Evolutionary conservation across 2,329 filamentous ascomycete genomes (phyloP), one percentile per base, ranked within the genome.

Genomic region (Monosporascus ibericus): DNA sequence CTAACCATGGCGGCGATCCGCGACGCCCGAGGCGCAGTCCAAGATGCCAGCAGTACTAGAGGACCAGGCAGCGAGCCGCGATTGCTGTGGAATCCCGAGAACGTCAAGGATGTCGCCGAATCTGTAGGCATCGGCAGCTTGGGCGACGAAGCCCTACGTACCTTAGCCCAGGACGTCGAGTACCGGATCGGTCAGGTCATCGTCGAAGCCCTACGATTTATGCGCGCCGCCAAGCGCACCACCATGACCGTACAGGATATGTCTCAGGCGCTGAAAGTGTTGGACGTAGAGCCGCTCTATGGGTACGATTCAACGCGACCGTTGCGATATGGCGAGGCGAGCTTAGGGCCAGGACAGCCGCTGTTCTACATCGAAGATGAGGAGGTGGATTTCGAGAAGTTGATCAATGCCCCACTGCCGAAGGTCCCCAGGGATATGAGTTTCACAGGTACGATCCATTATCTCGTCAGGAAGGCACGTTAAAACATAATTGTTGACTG

Each of bases 361-460:
- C 75, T 99, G 22, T 99, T 92, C 72, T 99, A 99, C 68, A 88
- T 99, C 38, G 94, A 99, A 66, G 94, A 99, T 68, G 94, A 99
- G 67, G 94, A 99, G 75, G 87, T 97, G 51, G 94, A 99, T 71
- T 97, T 99, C 67, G 94, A 99, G 75, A 97, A 97, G 76, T 77
- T 99, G 60, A 96, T 99, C 68, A 99, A 99, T 73, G 91, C 91
- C 58, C 90, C 94, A 5, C 73, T 99, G 60, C 94, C 94, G 25
- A 96, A 95, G 70, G 92, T 99, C 30, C 94, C 94, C 36, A 81
- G 92, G 48, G 94, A 99, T 70, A 87, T 94, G 63, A 90, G 85
- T 55, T 92, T 96, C 66, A 97, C 92, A 40, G 88, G 90, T 92
- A 74, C 52, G 78, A 54, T 18, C 22, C 20, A 44, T n/a, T 18